Conservation (phyloP, 345 rosid species). For the Aquilaria yunnanensis region DNA sequence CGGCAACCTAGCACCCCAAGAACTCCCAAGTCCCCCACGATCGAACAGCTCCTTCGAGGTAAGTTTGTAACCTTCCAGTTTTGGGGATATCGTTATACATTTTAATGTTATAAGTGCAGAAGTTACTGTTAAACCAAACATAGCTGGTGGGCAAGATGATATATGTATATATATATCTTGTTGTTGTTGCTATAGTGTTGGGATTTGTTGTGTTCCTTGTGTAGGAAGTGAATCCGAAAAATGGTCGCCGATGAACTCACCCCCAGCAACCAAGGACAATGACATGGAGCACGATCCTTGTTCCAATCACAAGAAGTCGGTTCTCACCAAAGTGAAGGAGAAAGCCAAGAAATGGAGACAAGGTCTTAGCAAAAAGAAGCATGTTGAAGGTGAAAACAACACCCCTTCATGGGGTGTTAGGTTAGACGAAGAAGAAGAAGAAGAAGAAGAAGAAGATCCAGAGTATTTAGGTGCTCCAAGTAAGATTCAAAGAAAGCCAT, state of each 20-base stretch:
- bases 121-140: too few species aligned
- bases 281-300: neutral
- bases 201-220: neutral
- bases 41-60: constrained; percentile 6
- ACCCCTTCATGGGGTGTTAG: constrained; percentile 6
- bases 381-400: neutral
- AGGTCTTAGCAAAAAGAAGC: constrained; percentile 1
- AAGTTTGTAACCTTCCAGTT: neutral
- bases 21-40: neutral
- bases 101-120: neutral
- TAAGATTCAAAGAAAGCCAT: neutral
- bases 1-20: neutral
- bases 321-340: constrained; percentile 10
- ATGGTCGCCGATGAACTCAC: neutral
- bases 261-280: neutral
- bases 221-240: neutral
- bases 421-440: constrained; percentile 2
- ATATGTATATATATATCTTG: too few species aligned
- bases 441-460: constrained; percentile 7
- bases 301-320: neutral
- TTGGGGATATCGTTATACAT: neutral
- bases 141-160: too few species aligned
- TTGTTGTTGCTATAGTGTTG: neutral
- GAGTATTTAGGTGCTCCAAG: constrained; percentile 17
- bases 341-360: constrained; percentile 7